Percentiles rank a stretch among this genome's conserved stretches.
phyloP scores from a whole-genome alignment of 441 rosid species.

The Euphorbia celastroides region DNA sequence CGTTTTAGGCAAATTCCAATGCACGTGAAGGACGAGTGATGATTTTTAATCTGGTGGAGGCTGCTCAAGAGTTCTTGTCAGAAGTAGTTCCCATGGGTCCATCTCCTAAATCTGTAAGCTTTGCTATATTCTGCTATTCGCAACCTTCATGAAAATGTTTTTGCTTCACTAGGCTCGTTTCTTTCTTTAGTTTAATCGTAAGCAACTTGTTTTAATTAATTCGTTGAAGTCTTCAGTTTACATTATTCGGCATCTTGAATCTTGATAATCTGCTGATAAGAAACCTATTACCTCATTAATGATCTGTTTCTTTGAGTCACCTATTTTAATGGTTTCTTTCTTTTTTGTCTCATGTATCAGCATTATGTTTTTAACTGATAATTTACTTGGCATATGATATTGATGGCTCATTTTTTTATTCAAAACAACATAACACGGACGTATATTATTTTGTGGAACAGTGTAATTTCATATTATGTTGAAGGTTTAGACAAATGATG shows the following conservation, averaged over 20 bases:
- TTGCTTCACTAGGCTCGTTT: conserved; percentile 5
- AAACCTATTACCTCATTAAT: not conserved
- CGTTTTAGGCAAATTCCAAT: conserved; percentile 66
- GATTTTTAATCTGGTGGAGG: conserved; percentile 96
- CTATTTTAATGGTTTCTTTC: not conserved
- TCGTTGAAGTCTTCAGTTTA: not conserved
- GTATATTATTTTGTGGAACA: not conserved
- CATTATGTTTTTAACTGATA: not conserved
- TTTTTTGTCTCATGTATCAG: not conserved
- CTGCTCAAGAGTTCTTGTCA: conserved; percentile 96
- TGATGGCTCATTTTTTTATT: not conserved
- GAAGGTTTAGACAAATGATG: not conserved
- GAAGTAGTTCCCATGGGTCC: conserved; percentile 58
- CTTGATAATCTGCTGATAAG: conserved; percentile 5
- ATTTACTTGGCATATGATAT: not conserved
- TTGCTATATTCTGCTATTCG: conserved; percentile 8
- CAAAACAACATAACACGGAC: not conserved
- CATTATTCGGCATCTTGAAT: not conserved
- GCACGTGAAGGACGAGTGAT: conserved; percentile 95
- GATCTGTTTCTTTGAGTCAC: not conserved
- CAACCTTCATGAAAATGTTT: conserved; percentile 1
- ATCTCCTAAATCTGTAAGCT: conserved; percentile 56
- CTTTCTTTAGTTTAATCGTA: not conserved
- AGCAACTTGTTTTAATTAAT: not conserved
- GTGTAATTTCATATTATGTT: not conserved